Conservation (phyloP, 306 rosid genomes). For the Vachellia collinsii region DNA sequence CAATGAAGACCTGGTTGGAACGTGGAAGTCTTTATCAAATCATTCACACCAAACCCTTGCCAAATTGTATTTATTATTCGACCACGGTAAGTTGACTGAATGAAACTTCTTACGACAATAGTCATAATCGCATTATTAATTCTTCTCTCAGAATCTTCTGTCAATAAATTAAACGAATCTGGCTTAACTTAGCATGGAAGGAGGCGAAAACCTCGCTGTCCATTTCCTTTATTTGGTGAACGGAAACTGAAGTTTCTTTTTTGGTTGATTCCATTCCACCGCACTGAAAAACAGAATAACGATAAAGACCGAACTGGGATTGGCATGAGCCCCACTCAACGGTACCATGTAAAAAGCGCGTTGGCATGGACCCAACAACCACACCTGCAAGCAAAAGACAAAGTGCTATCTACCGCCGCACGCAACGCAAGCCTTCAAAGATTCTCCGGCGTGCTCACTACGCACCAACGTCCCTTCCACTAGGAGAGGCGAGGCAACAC, state of each 20-base stretch:
- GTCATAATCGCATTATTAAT: background rate
- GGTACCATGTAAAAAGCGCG: background rate
- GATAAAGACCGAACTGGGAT: background rate
- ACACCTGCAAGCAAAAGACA: too few relatives aligned
- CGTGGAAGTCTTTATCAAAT: background rate
- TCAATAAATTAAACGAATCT: background rate
- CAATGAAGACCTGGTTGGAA: too few relatives aligned
- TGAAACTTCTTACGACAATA: background rate
- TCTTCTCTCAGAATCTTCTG: background rate
- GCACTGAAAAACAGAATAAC: background rate
- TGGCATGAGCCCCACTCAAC: background rate
- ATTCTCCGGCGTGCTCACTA: conserved; percentile 6
- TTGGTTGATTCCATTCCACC: background rate
- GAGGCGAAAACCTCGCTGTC: background rate
- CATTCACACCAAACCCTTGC: background rate
- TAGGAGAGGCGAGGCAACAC: background rate
- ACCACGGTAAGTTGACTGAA: background rate
- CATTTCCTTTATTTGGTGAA: background rate
- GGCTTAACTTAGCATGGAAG: background rate
- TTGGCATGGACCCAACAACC: background rate
- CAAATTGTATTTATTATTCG: background rate
- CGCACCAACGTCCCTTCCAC: conserved; percentile 4
- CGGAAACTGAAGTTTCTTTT: background rate
- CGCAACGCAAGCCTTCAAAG: background rate
- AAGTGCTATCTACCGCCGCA: background rate